Evolutionary conservation across 148 eudicot genomes (phyloP), one percentile per base, ranked within the genome.

Genomic region (Rhododendron williamsianum): DNA sequence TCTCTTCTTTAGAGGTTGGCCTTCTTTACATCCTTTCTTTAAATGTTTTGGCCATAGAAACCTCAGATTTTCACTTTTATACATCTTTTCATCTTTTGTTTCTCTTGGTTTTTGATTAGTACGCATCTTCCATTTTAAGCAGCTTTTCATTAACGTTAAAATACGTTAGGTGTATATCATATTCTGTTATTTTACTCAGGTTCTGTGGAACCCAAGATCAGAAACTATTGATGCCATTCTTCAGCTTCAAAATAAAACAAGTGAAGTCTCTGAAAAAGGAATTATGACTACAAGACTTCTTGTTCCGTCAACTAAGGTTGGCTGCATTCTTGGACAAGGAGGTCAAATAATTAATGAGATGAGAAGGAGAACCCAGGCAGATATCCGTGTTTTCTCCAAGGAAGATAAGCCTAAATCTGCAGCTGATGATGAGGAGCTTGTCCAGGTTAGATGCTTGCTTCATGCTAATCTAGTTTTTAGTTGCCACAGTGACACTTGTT

Each of bases 251-350:
- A 87, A 85, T 84, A 92, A 87, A 92, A 92, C 91, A 36, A 93
- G 94, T 88, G 98, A 94, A 84, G 87, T 85, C 36, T 92, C 94
- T 65, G 98, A 93, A 49, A 92, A 94, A 84, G 98, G 96, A 80
- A 79, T 86, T 56, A 87, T 91, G 84, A 93, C 94, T 41, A 92
- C 96, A 9, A 89, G 94, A 87, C 93, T 94, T 87, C 92, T 94
- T 87, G 92, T 94, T 74, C 94, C 94, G 33, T 93, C 94, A 81
- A 91, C 84, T 88, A 94, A 94, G 89, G 96, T 93, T 87, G 98
- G 98, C 58, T 94, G 98, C 90, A 89, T 94, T 85, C 89, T 94
- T 89, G 98, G 98, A 80, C 93, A 94, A 91, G 96, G 94, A 84
- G 98, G 98, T 81, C 90, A 92, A 27, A 84, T 94, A 25, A 94